Base-by-base conservation (phyloP, 306 rosid species). In the Oemleria cerasiformis region DNA sequence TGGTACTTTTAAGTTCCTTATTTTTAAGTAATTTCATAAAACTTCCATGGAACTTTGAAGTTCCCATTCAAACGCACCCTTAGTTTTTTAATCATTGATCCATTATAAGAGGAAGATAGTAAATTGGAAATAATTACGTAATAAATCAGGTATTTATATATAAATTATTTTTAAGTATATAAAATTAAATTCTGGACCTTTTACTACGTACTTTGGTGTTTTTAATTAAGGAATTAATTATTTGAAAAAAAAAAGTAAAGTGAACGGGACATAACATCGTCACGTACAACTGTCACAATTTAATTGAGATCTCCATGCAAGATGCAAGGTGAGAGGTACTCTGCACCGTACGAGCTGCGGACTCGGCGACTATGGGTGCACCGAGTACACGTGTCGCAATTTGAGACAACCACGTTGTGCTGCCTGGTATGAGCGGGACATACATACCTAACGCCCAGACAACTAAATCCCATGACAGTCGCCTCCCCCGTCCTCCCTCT, bases 341-440 rank as follows among this genome's bases (percentile, higher is more conserved):
- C 57, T 44, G 82, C 65, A 77, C 79, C 77, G 86, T 79, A 82
- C 83, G 73, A 58, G 68, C 53, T 16, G 76, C 65, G 62, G 73
- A 72, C 77, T 41, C 48, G 41, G 25, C 54, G 62, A 36, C 45
- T 36, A 54, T 6, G 9, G 30, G 34, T 70, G 55, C 55, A 57
- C 15, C 13, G 10, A 36, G n/a, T 25, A 42, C 80, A 84, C 79
- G 76, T 80, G 83, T 59, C 65, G 9, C 0, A 0, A 16, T 2
- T 0, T 0, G 12, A 36, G 15, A 70, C 19, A 40, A 11, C 67
- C 83, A 80, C 87, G 85, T 67, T 42, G 72, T 36, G 57, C 58
- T 80, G 83, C 77, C 73, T 41, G 65, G 71, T 67, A 30, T 45
- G 53, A 48, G 39, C 0, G 61, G 20, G 63, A 67, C 75, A 70